Base-by-base conservation (phyloP, 768 basidiomycete genomes). In the Kwoniella newhampshirensis region DNA sequence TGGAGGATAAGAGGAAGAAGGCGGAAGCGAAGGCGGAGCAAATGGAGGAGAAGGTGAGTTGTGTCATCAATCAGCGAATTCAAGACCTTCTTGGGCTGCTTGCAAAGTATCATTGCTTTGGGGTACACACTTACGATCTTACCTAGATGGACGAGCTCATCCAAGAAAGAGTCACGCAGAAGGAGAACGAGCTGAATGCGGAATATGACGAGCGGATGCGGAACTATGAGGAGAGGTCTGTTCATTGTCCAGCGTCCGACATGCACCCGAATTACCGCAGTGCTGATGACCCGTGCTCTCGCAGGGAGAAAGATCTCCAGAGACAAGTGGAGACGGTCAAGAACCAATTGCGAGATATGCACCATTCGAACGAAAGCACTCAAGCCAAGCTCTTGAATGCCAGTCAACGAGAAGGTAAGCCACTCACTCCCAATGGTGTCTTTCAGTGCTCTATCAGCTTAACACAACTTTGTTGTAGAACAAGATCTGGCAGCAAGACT, bases 151-250 rank as follows among this genome's bases (percentile, higher is more conserved):
- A 97, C 21, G 86, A 87, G 42, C 80, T 92, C 79, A 89, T 98
- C 54, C 82, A 85, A 59, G 94, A 97, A 64, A 87, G 87, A 70
- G 87, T 98, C 30, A 79, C 81, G 2, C 88, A 89, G 75, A 98
- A 97, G 78, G 91, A 97, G 79, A 94, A 93, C 54, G 96, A 97
- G 78, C 81, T 98, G 18, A 89, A 94, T 63, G 96, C 94, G 15
- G 92, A 89, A 4, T 97, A 96, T 63, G 96, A 99, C 68, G 96
- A 99, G 78, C 87, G 87, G 64, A 81, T 99, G 73, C 82, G 90
- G 48, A 99, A 98, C 76, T 97, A 94, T 66, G 92, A 93, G 75
- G 94, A 94, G 70, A 83, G 94, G 91, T 91, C 64, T 26, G 84
- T 75, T 8, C 5, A 7, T 32, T 32, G 32, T 6, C 32, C 4